Evolutionary conservation across 805 yeast species (phyloP), one percentile per base, ranked within the genome.

Genomic region (Candida mattraensis): DNA sequence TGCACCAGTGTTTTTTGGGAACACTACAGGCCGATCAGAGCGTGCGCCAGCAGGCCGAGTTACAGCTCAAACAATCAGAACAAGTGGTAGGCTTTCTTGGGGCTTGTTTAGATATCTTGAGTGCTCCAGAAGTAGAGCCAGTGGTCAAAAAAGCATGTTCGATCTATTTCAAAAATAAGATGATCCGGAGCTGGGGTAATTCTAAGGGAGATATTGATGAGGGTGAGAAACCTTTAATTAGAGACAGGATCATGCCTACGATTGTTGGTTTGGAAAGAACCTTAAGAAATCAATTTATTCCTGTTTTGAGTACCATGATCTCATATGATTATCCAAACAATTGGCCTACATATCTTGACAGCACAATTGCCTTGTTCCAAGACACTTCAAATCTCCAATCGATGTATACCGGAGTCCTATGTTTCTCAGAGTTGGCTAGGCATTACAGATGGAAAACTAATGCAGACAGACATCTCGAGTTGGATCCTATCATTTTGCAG

Each of bases 91-190:
- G 95, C 5, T 89, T 89, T 54, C 63, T 87, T 24, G 83, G 83
- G 5, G 89, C 91, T 2, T 85, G 95, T 58, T 64, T 91, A 30
- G 91, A 86, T 54, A 81, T 88, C 33, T 69, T 87, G 13, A 56
- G 72, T 12, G 73, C 76, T 14, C 61, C 62, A 5, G 75, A 71
- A 12, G 78, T 75, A 8, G 66, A 76, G 13, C 67, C 70, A 1
- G 74, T 70, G 18, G 73, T 86, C 33, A 77, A 82, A 49, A 71
- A 78, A 38, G 87, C 96, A 7, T 85, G 95, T 18, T 93, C 94
- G 0, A 81, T 91, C 16, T 89, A 80, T 60, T 78, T 91, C 63
- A 91, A 91, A 56, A 93, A 91, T 60, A 70, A 79, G 37, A 69
- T 88, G 12, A 61, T 71, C 9, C 72, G 75, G 30, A 70, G 73